Evolutionary conservation across 1,284 basidiomycete genomes (phyloP).

Genomic region (Ustilago vetiveriae): DNA sequence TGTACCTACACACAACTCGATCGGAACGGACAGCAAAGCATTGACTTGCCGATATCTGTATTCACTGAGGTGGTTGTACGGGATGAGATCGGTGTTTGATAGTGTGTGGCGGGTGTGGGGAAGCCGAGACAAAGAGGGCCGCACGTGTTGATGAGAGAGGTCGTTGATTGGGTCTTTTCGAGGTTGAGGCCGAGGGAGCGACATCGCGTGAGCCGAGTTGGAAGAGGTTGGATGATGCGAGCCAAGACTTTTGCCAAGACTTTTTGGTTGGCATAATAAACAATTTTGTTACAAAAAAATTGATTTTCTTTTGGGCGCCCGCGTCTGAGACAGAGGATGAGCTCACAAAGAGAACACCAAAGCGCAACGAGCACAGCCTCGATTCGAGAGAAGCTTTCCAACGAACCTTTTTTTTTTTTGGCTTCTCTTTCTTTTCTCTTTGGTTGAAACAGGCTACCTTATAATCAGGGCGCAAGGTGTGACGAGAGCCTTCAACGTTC

Average conservation of each 20-base stretch:
- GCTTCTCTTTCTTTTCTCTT: too few species aligned
- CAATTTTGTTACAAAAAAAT: conserved; percentile 3
- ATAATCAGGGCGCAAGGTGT: too few species aligned
- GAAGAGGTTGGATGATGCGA: background rate
- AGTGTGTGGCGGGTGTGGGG: background rate
- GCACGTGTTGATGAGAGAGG: background rate
- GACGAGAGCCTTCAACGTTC: too few species aligned
- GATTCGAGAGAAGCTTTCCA: conserved; percentile 27
- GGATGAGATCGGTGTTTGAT: too few species aligned
- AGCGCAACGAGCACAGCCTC: conserved; percentile 42
- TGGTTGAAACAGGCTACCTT: too few species aligned
- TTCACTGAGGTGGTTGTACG: too few species aligned
- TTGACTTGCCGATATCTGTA: too few species aligned
- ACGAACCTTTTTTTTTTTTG: background rate
- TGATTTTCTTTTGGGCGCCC: too few species aligned
- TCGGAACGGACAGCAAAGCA: too few species aligned
- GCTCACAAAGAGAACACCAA: too few species aligned
- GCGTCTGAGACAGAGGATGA: background rate
- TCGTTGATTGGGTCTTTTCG: background rate
- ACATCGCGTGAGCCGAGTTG: background rate
- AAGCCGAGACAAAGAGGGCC: background rate
- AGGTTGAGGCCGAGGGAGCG: background rate
- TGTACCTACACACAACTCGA: too few species aligned
- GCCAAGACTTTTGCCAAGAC: conserved; percentile 34
- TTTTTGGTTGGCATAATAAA: conserved; percentile 1